phyloP scores from a whole-genome alignment of 2,329 filamentous ascomycete genomes.

The Thielaviopsis euricoi region DNA sequence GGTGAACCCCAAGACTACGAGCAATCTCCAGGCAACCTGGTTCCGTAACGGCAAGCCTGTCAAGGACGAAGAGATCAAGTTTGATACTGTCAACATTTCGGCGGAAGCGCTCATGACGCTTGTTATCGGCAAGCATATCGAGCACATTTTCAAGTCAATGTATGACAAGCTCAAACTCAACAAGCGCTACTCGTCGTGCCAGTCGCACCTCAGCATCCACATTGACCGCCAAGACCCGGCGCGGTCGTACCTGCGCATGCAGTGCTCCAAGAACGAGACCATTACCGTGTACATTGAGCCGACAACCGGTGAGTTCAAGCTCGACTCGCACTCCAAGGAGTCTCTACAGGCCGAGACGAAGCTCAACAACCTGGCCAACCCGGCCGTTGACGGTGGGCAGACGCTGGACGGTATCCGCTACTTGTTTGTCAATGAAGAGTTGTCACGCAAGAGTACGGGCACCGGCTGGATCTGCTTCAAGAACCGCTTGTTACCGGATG shows the following conservation, averaged over 20 bases:
- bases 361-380: slow-evolving; percentile 43
- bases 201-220: slow-evolving; percentile 40
- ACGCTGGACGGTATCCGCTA: slow-evolving; percentile 47
- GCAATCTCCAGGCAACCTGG: slow-evolving; percentile 55
- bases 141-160: slow-evolving; percentile 52
- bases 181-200: slow-evolving; percentile 42
- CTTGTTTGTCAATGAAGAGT: slow-evolving; percentile 41
- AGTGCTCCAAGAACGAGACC: slow-evolving; percentile 27
- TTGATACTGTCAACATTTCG: slow-evolving; percentile 53
- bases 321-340: slow-evolving; percentile 47
- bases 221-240: slow-evolving; percentile 45
- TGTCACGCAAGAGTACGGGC: slow-evolving; percentile 42
- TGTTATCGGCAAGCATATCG: slow-evolving; percentile 60
- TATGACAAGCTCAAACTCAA: slow-evolving; percentile 41
- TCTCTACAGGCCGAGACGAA: slow-evolving; percentile 42
- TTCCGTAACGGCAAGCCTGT: slow-evolving; percentile 69
- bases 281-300: slow-evolving; percentile 49
- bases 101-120: slow-evolving; percentile 57
- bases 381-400: slow-evolving; percentile 37
- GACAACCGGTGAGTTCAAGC: slow-evolving; percentile 57
- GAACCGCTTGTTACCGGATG: slow-evolving; percentile 32
- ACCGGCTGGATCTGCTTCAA: slow-evolving; percentile 46
- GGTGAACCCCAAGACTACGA: slow-evolving; percentile 29
- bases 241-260: slow-evolving; percentile 50
- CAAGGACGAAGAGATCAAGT: slow-evolving; percentile 44